phyloP scores from a whole-genome alignment of 179 eudicot species.

The Dionaea muscipula region DNA sequence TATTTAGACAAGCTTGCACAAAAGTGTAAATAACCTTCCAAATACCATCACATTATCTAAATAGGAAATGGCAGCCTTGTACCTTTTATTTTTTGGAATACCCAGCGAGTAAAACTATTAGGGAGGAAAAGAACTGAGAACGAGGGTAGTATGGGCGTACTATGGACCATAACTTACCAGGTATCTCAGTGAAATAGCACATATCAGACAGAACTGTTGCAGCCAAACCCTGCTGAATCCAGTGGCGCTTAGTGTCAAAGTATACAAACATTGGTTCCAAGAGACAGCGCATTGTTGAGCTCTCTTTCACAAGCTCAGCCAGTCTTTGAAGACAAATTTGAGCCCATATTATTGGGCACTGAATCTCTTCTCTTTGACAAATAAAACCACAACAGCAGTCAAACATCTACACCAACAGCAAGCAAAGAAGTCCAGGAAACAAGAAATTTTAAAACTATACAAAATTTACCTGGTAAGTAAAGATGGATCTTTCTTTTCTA shows the following conservation, averaged over 20 bases:
- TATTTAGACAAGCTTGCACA: too few species aligned
- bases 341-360: slow-evolving; percentile 82
- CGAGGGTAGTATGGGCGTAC: too few species aligned
- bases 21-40: too few species aligned
- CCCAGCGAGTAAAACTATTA: too few species aligned
- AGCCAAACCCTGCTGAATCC: slow-evolving; percentile 73
- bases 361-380: slow-evolving; percentile 60
- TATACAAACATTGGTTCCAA: slow-evolving; percentile 78
- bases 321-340: slow-evolving; percentile 79
- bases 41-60: too few species aligned
- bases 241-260: slow-evolving; percentile 52
- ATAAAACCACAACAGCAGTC: not conserved
- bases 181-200: slow-evolving; percentile 52
- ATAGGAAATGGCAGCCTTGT: too few species aligned
- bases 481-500: slow-evolving; percentile 61
- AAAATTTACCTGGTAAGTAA: slow-evolving; percentile 49
- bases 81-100: too few species aligned
- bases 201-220: slow-evolving; percentile 62
- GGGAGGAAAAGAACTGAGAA: too few species aligned
- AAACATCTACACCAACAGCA: not conserved
- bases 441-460: slow-evolving; percentile 2
- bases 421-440: not conserved
- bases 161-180: too few species aligned
- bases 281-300: slow-evolving; percentile 67
- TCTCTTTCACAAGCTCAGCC: slow-evolving; percentile 84